These are phyloP conservation scores for Porcisia deanei DNA, from an alignment of 208 protist species.

Conservation along the genomic window DNA sequence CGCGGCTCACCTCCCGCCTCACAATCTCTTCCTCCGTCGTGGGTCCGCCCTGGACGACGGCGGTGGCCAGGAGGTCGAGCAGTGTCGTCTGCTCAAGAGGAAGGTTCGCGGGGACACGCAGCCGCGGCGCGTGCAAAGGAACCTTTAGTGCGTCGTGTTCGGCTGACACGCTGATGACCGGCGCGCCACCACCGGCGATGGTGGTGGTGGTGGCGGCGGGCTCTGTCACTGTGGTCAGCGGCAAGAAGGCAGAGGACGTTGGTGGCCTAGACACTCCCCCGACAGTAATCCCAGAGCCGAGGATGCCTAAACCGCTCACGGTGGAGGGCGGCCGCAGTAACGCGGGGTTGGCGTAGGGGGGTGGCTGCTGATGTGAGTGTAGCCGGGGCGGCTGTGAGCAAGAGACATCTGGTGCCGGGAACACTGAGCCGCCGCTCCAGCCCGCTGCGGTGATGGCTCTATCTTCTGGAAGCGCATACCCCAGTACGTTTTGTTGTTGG, in stretches of 20 bases:
- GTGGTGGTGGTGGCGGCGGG: neutral
- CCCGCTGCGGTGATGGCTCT: neutral
- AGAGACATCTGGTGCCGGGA: conserved; percentile 1
- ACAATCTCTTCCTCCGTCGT: conserved; percentile 81
- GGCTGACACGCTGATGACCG: neutral
- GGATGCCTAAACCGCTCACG: neutral
- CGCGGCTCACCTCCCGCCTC: conserved; percentile 46
- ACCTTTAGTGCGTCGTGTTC: conserved; percentile 23
- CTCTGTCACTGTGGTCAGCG: neutral
- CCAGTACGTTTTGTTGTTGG: conserved; percentile 9
- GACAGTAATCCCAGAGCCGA: neutral
- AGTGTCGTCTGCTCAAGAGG: conserved; percentile 56
- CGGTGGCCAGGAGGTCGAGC: conserved; percentile 67
- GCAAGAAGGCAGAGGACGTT: neutral
- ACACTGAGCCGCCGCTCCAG: conserved; percentile 7
- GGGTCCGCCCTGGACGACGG: conserved; percentile 70
- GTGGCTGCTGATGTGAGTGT: neutral
- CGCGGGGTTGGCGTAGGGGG: neutral
- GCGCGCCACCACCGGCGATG: no score
- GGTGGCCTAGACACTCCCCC: neutral
- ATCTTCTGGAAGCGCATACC: neutral
- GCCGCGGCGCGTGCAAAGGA: conserved; percentile 24
- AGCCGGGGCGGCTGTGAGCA: neutral
- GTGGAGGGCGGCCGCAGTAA: neutral
- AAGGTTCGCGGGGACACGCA: conserved; percentile 42